Evolutionary conservation across 208 protist species (phyloP), one percentile per base, ranked within the genome.

Genomic region (Crithidia sp.): DNA sequence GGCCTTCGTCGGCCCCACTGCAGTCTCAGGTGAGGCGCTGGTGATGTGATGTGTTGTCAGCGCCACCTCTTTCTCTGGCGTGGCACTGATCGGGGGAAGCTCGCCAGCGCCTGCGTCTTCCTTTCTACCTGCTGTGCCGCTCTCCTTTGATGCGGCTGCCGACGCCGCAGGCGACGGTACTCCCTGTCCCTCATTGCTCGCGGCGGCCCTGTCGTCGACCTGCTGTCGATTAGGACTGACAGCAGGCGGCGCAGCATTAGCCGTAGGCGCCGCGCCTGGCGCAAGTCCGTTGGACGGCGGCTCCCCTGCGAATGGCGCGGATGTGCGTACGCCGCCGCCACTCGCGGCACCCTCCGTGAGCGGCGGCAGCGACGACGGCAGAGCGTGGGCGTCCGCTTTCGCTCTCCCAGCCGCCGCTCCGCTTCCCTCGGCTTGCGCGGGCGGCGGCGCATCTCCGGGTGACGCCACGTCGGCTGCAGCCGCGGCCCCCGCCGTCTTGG

Each of bases 151-250:
- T 7, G 9, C 2, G 14, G 36, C 17, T 36, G 5, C 36, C 12
- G 16, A 36, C 2, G 37, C 7, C 5, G 13, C 52, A 50, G 40
- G 40, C n/a, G 52, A 13, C 9, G 4, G 5, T 60, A 45, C 14
- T 8, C 13, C 5, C n/a, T 50, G 71, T 7, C 19, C 39, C 16
- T 10, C 14, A 16, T 36, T 44, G 49, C 41, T 45, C 52, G 37
- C 64, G n/a, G 58, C 8, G 17, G 63, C 47, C 28, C 14, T 19
- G 7, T 39, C 36, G 59, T 65, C 64, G 49, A 9, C 39, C 9
- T 61, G 63, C 8, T 19, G 63, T 8, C 45, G 62, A 43, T 53
- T 60, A 53, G 63, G 55, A 58, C 71, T 76, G 47, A 53, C 45
- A 4, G 62, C 57, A 53, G 39, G 39, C 56, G n/a, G 47, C 45